Evolutionary conservation across 352 stramenopile species (phyloP).

Genomic region (Phytophthora chlamydospora): DNA sequence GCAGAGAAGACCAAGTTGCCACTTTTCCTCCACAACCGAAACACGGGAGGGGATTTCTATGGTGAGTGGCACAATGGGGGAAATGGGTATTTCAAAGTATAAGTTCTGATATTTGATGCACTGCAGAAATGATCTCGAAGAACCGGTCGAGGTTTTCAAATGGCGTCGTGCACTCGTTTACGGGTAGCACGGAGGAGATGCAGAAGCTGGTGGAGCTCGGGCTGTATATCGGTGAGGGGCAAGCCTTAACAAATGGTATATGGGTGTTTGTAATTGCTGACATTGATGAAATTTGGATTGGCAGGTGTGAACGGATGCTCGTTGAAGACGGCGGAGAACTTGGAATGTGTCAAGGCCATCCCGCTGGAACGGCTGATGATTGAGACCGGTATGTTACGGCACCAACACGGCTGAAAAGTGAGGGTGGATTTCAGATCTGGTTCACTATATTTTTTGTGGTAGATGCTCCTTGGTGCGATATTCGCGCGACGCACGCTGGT

Average conservation of each 20-base stretch:
- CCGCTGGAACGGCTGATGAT: constrained; percentile 93
- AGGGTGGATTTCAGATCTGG: neutral
- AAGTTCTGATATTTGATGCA: neutral
- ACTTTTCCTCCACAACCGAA: constrained; percentile 97
- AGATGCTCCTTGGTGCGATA: constrained; percentile 97
- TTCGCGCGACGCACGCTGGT: constrained; percentile 94
- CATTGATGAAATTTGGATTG: neutral
- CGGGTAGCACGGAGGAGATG: constrained; percentile 92
- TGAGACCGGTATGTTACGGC: constrained; percentile 83
- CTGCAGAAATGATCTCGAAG: constrained; percentile 68
- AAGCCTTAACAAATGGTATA: neutral
- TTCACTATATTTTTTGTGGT: constrained; percentile 40
- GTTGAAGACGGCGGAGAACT: constrained; percentile 95
- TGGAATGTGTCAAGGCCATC: constrained; percentile 92
- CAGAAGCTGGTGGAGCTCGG: constrained; percentile 91
- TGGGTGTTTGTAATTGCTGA: no score
- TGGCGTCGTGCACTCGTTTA: constrained; percentile 98
- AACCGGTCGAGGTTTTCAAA: constrained; percentile 74
- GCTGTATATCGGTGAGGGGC: constrained; percentile 92
- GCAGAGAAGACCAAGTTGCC: constrained; percentile 82
- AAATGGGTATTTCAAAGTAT: neutral
- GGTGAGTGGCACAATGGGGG: constrained; percentile 33
- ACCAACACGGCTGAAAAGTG: no score
- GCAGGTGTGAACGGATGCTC: constrained; percentile 96
- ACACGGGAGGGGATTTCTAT: constrained; percentile 93